Base-by-base conservation (phyloP, 768 basidiomycete genomes). In the Lentinula detonsa region DNA sequence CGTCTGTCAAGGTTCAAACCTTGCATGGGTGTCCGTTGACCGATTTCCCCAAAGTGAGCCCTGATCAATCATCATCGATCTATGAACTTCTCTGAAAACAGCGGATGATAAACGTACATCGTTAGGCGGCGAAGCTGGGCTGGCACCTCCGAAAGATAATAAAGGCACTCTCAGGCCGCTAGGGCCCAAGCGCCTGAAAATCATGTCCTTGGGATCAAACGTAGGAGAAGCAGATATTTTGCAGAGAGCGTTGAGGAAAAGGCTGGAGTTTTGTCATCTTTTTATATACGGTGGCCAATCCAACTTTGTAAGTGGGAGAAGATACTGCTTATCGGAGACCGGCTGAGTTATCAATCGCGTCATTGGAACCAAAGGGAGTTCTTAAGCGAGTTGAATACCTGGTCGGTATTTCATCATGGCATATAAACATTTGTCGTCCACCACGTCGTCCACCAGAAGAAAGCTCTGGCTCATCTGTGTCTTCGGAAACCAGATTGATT, bases 1-100 rank as follows among this genome's bases (percentile, higher is more conserved):
- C 23, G 23, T 23, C 23, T 23, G 23, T 23, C 23, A 23, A 23
- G 23, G 2, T 23, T 23, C 23, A 23, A 1, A 23, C 82, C 77
- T 87, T 88, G 67, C 90, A 90, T 50, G 84, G 82, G 67, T 90
- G 87, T 5, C 88, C 88, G 57, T 77, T 72, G 48, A 89, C 84
- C 33, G 81, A 82, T 45, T 79, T 79, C 46, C 87, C 86, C 35
- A 85, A 74, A n/a, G 87, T 88, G 62, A 87, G 70, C 85, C 74
- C 75, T 76, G 37, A 23, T 23, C 23, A 23, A 23, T 23, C 23
- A 23, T 23, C 23, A 5, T 49, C 23, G 13, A 33, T 35, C 33
- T 49, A 8, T 10, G 6, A 21, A 21, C 6, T 46, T 10, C n/a
- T 21, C 13, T 31, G 37, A 48, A 6, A 9, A 31, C 43, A 57